Conservation (phyloP, 1,284 basidiomycete genomes). For the Malassezia furfur region DNA sequence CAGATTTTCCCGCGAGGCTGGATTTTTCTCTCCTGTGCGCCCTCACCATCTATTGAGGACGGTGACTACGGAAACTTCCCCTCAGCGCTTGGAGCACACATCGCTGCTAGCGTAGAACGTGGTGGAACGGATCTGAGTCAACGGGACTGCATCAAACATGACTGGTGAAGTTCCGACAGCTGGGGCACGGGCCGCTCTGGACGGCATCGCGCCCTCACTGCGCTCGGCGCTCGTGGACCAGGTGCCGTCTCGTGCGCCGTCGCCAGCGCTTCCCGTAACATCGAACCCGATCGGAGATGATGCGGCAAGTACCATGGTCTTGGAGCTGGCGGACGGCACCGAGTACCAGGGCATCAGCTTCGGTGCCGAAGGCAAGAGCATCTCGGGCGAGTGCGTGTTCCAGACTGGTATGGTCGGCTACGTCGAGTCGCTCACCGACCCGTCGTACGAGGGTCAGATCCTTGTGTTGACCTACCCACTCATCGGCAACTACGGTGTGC, state of each 20-base stretch:
- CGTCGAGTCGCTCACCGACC: slow-evolving; percentile 95
- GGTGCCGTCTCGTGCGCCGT: slow-evolving; percentile 18
- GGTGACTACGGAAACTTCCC: slow-evolving; percentile 2
- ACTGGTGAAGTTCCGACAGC: slow-evolving; percentile 25
- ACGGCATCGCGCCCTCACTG: slow-evolving; percentile 25
- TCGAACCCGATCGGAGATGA: slow-evolving; percentile 18
- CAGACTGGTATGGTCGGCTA: slow-evolving; percentile 99
- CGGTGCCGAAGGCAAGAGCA: slow-evolving; percentile 78
- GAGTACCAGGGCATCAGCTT: slow-evolving; percentile 84
- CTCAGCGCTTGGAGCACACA: background rate
- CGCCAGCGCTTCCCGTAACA: slow-evolving; percentile 19
- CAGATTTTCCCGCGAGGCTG: background rate
- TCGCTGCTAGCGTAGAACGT: background rate
- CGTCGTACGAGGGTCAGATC: slow-evolving; percentile 97
- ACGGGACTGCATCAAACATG: slow-evolving; percentile 12
- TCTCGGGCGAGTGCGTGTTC: slow-evolving; percentile 97
- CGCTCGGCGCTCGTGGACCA: slow-evolving; percentile 25
- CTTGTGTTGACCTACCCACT: slow-evolving; percentile 94
- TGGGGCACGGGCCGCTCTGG: slow-evolving; percentile 5
- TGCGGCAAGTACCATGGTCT: slow-evolving; percentile 54
- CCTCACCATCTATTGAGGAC: background rate
- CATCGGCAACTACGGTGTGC: slow-evolving; percentile 98
- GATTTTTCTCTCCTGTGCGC: slow-evolving; percentile 1
- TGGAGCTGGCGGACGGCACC: slow-evolving; percentile 85
- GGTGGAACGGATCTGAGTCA: slow-evolving; percentile 1